Base-by-base conservation (phyloP, 345 rosid species). In the Eucalyptus marginata region DNA sequence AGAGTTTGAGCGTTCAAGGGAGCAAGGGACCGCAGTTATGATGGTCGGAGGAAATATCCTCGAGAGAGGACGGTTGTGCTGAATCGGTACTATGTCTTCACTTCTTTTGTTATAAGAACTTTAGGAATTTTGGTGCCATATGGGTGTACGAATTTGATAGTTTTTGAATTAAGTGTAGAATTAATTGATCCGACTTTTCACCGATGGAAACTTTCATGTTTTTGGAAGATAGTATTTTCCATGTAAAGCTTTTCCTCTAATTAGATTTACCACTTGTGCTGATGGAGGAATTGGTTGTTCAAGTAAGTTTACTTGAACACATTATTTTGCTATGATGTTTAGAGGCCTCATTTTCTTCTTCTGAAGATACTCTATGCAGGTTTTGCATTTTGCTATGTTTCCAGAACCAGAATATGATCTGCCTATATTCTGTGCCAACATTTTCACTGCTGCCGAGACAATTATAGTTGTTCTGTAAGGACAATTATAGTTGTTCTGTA, bases 11-110 rank as follows among this genome's bases (percentile, higher is more conserved):
- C 92, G 93, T 96, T 31, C 91, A 93, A 89, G 88, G 90, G 51
- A 94, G 91, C 89, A 96, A 97, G 88, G 91, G 93, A n/a, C 95
- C 94, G 97, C 97, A 95, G 99, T 98, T 96, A 92, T 85, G 10
- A 33, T 33, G 80, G 43, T 33, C 43, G 5, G 43, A 68, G 24
- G 22, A 68, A 16, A 68, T 68, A 8, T 33, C 10, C 24, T 68
- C 1, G 43, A 31, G 43, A 16, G 24, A 68, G 80, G 11, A 7
- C 1, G 43, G 80, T 33, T 68, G 36, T 7, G 43, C 80, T 68
- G 31, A 33, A 68, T 16, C 20, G 10, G 10, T 68, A 68, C 43
- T 68, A 31, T 31, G 43, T 43, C 80, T 68, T 68, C 80, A 68
- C 43, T 68, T 68, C 80, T 10, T 14, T 33, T 5, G 80, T 12